A percentile compares a stretch with the other conserved stretches of the same genome.
phyloP scores from a whole-genome alignment of 805 yeast genomes.

The Spathaspora girioi region DNA sequence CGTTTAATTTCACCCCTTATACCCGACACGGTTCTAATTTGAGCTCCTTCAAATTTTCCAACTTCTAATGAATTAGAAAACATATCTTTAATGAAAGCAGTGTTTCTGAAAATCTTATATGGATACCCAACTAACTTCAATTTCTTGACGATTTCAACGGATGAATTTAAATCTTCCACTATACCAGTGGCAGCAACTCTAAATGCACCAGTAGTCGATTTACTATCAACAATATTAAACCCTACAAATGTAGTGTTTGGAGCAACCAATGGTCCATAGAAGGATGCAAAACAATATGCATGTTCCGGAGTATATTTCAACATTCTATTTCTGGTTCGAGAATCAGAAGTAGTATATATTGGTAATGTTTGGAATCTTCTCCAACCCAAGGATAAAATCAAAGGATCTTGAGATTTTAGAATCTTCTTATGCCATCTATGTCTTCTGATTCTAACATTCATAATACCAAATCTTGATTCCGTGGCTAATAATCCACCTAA shows the following conservation, averaged over 20 bases:
- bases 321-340: constrained; percentile 97
- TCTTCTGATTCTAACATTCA: constrained; percentile 91
- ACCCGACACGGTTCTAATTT: constrained; percentile 94
- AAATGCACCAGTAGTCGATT: constrained; percentile 83
- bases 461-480: constrained; percentile 88
- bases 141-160: constrained; percentile 91
- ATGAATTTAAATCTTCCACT: constrained; percentile 87
- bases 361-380: constrained; percentile 97
- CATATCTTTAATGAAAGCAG: constrained; percentile 98
- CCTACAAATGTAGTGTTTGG: constrained; percentile 98
- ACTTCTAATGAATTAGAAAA: constrained; percentile 88
- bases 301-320: constrained; percentile 98
- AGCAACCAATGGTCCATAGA: constrained; percentile 95
- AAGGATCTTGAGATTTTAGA: constrained; percentile 91
- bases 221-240: constrained; percentile 79
- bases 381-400: constrained; percentile 94
- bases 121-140: constrained; percentile 95
- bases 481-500: constrained; percentile 89
- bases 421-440: constrained; percentile 99
- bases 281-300: constrained; percentile 91
- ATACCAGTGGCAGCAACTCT: constrained; percentile 97
- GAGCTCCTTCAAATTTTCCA: constrained; percentile 97
- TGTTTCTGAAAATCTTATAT: constrained; percentile 86
- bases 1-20: constrained; percentile 96
- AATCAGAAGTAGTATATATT: constrained; percentile 91